Percentiles rank a stretch among this genome's conserved stretches.
These are phyloP conservation scores for Toxicodendron radicans DNA, from an alignment of 345 rosid genomes.

Conservation along the genomic window DNA sequence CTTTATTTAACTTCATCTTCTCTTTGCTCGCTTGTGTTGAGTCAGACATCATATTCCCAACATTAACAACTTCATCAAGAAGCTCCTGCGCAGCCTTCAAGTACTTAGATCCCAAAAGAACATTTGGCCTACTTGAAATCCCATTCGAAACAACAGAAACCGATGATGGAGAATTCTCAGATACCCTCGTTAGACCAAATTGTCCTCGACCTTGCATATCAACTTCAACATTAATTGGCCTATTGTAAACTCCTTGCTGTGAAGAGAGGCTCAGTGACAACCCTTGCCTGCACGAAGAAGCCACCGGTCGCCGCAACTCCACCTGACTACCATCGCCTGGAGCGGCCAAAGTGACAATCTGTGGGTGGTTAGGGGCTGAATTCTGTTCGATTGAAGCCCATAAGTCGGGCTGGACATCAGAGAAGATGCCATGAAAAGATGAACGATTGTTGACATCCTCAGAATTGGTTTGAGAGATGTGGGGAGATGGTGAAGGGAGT, in stretches of 20 bases:
- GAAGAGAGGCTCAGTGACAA: conserved; percentile 48
- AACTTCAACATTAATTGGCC: conserved; percentile 17
- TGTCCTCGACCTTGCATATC: conserved; percentile 19
- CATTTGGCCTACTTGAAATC: conserved; percentile 34
- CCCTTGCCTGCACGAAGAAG: conserved; percentile 37
- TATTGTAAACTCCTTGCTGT: conserved; percentile 10
- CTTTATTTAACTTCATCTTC: conserved; percentile 25
- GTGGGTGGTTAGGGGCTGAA: conserved; percentile 18
- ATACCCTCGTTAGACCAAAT: conserved; percentile 29
- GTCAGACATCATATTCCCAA: conserved; percentile 32
- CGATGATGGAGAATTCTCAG: conserved; percentile 43
- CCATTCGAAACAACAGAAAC: conserved; percentile 42
- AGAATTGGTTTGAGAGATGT: conserved; percentile 17
- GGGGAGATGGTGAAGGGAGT: conserved; percentile 19
- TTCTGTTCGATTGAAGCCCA: conserved; percentile 40
- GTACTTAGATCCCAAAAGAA: conserved; percentile 54
- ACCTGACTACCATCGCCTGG: conserved; percentile 16
- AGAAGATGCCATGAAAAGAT: conserved; percentile 26
- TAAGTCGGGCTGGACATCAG: conserved; percentile 32
- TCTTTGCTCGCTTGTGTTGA: conserved; percentile 22
- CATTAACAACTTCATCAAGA: conserved; percentile 63
- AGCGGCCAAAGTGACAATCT: conserved; percentile 19
- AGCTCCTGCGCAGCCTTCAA: conserved; percentile 72
- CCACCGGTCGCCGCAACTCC: conserved; percentile 24
- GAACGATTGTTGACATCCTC: conserved; percentile 27